Evolutionary conservation across 2,329 filamentous ascomycete genomes (phyloP), one percentile per base, ranked within the genome.

Genomic region (Cladosporium sp.): DNA sequence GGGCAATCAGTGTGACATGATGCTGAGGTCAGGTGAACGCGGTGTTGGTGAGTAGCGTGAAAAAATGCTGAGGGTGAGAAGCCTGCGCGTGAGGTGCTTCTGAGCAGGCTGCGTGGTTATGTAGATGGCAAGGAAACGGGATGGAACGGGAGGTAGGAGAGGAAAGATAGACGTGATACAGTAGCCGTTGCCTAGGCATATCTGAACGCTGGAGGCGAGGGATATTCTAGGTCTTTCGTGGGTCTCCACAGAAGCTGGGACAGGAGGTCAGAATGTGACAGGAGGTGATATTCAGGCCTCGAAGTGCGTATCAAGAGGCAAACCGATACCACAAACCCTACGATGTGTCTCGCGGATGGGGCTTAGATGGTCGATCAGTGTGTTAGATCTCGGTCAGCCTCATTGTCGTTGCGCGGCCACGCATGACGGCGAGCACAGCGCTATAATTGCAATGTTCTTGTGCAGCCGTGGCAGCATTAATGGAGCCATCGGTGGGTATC

Each of bases 121-220:
- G 29, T 36, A 25, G 29, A 25, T 33, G 30, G 41, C 41, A 16
- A 25, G 4, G 30, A 22, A 15, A 25, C 29, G 29, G 41, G 41
- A 25, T 33, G 20, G 30, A 35, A 33, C 29, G 41, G 29, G 29
- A 18, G 4, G 8, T 20, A 33, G 30, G 7, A 16, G 18, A n/a
- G n/a, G n/a, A n/a, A n/a, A n/a, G n/a, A n/a, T n/a, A n/a, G n/a
- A 29, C 41, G 13, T 43, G 41, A 43, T 36, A 35, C 41, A 43
- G 30, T 20, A 22, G 29, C 41, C 41, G 41, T 43, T 43, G 30
- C 30, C 41, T 43, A 43, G 41, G 12, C 41, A 43, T 36, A 25
- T n/a, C 4, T 35, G 29, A 11, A 30, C 22, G 29, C 41, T 18
- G 41, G n/a, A 43, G 27, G 18, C 15, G 13, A 35, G 41, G 9